phyloP scores from a whole-genome alignment of 371 early-diverging fungal species.

The Circinella umbellata region DNA sequence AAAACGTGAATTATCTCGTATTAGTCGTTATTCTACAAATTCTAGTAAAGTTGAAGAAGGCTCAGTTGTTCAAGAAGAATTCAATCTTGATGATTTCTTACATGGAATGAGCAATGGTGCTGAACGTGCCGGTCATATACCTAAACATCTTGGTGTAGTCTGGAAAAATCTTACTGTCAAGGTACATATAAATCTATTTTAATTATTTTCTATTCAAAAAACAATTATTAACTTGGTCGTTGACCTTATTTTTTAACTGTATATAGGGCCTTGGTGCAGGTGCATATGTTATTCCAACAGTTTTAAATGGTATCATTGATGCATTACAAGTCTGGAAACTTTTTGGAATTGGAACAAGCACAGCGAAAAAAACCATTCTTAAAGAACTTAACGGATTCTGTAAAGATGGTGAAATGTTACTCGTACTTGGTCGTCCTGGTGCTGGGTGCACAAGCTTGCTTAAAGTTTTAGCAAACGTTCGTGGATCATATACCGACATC shows the following conservation, averaged over 20 bases:
- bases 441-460: slow-evolving; percentile 73
- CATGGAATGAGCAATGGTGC: slow-evolving; percentile 27
- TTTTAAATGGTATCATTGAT: slow-evolving; percentile 18
- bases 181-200: slow-evolving; percentile 6
- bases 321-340: slow-evolving; percentile 32
- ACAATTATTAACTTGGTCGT: too few species aligned
- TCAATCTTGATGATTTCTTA: slow-evolving; percentile 40
- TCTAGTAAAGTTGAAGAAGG: slow-evolving; percentile 34
- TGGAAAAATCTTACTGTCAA: slow-evolving; percentile 52
- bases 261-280: slow-evolving; percentile 42
- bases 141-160: slow-evolving; percentile 53
- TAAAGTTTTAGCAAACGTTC: slow-evolving; percentile 69
- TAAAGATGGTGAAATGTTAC: slow-evolving; percentile 71
- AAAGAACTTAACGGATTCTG: slow-evolving; percentile 63
- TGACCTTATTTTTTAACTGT: too few species aligned
- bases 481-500: slow-evolving; percentile 58
- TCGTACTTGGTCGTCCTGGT: slow-evolving; percentile 75
- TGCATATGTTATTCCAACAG: slow-evolving; percentile 38
- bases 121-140: slow-evolving; percentile 29
- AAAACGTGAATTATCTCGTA: slow-evolving; percentile 43
- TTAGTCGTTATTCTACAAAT: slow-evolving; percentile 21
- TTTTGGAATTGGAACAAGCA: slow-evolving; percentile 22
- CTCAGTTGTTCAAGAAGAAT: slow-evolving; percentile 31
- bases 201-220: too few species aligned
- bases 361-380: slow-evolving; percentile 44